Base-by-base conservation (phyloP, 768 basidiomycete species). In the Gloeopeniophorella convolvens region DNA sequence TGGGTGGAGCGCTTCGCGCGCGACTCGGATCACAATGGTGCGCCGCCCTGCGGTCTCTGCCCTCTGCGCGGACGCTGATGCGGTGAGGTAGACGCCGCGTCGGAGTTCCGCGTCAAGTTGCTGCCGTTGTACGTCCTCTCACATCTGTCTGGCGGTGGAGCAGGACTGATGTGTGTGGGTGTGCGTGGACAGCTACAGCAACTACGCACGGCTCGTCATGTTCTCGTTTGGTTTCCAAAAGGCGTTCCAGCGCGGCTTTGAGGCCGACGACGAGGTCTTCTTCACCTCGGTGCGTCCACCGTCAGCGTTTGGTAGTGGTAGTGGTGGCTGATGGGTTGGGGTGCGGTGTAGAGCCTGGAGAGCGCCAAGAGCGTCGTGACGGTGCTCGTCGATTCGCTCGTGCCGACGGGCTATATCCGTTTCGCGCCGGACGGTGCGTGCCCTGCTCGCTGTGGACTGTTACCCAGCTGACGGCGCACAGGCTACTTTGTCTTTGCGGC, bases 161-260 rank as follows among this genome's bases (percentile, higher is more conserved):
- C 60, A 63, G 36, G 61, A 61, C 54, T 70, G 20, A 45, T 15
- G 12, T 33, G 4, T 33, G 3, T 6, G n/a, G n/a, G n/a, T n/a
- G n/a, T n/a, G n/a, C n/a, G n/a, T n/a, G n/a, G n/a, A 9, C 28
- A 58, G 54, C 43, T 56, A 57, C 30, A 10, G 26, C 10, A 56
- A 49, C 40, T 58, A 73, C 50, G 67, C 66, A 18, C 66, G 70
- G 8, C 62, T 72, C 48, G 67, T 69, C 4, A 67, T 69, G 51
- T 64, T 68, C 20, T 70, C 72, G n/a, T 69, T 71, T 42, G 71
- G 70, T 18, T 72, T 73, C 61, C 67, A 71, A 51, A 63, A 68
- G 26, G 62, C 66, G 2, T 67, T 69, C 46, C 44, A 66, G 58
- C 42, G 42, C 46, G 48, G 50, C 50, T 18, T 50, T 54, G 12